Conservation (phyloP, 768 basidiomycete genomes). For the Leccinum incarnatum region DNA sequence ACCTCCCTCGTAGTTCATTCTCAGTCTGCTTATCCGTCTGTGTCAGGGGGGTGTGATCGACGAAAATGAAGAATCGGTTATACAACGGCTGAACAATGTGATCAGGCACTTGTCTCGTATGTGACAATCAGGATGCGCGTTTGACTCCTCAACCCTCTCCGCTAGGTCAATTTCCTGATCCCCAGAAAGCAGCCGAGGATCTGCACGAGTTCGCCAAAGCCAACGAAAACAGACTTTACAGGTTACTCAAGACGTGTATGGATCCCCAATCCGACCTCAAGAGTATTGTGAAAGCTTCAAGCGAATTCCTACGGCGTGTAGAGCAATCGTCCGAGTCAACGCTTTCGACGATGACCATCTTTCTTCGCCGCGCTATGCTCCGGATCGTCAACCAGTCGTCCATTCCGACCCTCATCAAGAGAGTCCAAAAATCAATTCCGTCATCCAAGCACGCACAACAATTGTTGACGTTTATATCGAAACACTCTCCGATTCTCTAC, state of each 20-base stretch:
- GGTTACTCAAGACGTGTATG: slow-evolving; percentile 74
- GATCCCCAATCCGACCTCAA: slow-evolving; percentile 85
- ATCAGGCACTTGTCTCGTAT: slow-evolving; percentile 62
- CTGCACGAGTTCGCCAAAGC: slow-evolving; percentile 78
- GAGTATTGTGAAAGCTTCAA: slow-evolving; percentile 73
- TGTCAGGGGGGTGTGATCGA: slow-evolving; percentile 87
- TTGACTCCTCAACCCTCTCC: not conserved
- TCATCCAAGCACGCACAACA: slow-evolving; percentile 45
- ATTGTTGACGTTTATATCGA: slow-evolving; percentile 62
- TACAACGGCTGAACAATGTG: slow-evolving; percentile 50
- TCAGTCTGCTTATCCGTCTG: not conserved
- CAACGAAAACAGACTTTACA: slow-evolving; percentile 86
- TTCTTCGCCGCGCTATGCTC: slow-evolving; percentile 70
- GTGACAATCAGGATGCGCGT: slow-evolving; percentile 20
- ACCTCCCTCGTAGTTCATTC: slow-evolving; percentile 4
- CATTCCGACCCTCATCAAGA: slow-evolving; percentile 75
- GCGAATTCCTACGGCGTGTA: slow-evolving; percentile 74
- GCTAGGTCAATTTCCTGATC: slow-evolving; percentile 60
- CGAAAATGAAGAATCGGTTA: slow-evolving; percentile 66
- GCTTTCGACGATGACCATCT: slow-evolving; percentile 60
- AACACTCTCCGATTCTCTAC: slow-evolving; percentile 70
- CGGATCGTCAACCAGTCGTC: slow-evolving; percentile 83
- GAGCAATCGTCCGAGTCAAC: slow-evolving; percentile 66
- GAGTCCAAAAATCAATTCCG: slow-evolving; percentile 49
- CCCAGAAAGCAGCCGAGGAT: slow-evolving; percentile 74